Evolutionary conservation across 2,329 filamentous ascomycete genomes (phyloP).

Genomic region (Cadophora sp.): DNA sequence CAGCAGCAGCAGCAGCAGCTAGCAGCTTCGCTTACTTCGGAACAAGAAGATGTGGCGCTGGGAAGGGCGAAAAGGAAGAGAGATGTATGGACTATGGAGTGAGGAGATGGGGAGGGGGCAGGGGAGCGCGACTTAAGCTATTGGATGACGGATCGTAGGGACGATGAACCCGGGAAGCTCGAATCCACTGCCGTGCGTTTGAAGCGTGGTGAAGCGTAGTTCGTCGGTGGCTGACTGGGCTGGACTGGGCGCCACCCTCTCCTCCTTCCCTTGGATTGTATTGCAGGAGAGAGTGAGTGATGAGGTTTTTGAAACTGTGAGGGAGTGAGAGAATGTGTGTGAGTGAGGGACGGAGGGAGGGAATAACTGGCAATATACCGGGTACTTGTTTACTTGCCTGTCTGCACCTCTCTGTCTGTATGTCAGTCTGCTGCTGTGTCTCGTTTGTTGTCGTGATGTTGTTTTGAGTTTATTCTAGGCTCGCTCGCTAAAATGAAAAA

Average conservation of each 20-base stretch:
- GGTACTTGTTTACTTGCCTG: too few species aligned
- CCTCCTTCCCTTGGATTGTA: neutral
- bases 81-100: neutral
- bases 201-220: neutral
- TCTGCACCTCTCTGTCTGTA: too few species aligned
- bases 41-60: neutral
- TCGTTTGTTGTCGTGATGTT: neutral
- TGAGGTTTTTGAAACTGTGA: too few species aligned
- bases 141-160: slow-evolving; percentile 13
- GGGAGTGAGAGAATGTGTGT: too few species aligned
- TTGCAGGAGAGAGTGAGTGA: too few species aligned
- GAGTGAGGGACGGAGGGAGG: too few species aligned
- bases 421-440: too few species aligned
- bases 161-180: neutral
- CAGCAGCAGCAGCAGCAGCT: too few species aligned
- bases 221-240: neutral
- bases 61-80: too few species aligned
- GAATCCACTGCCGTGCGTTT: neutral
- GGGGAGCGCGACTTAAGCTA: neutral
- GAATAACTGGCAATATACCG: too few species aligned
- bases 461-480: neutral
- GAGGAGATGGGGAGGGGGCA: neutral
- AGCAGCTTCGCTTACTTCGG: neutral
- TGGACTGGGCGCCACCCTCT: too few species aligned
- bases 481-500: neutral